Percentiles rank a stretch among this genome's conserved stretches.
Evolutionary conservation across 495 filamentous ascomycete species (phyloP).

Genomic region (Cryomyces minteri): DNA sequence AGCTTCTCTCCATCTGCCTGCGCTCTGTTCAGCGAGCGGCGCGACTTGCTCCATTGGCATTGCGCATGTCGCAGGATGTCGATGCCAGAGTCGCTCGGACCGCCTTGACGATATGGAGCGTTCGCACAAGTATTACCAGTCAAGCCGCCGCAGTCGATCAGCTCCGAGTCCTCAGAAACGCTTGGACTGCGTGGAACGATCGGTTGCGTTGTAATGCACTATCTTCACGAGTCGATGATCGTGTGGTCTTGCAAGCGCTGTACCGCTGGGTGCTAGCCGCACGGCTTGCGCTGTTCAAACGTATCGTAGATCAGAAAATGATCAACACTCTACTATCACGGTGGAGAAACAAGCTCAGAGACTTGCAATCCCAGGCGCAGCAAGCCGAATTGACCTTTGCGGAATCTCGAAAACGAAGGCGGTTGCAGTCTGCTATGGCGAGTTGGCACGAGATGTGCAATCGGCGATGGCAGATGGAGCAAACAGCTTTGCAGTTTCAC

Average conservation of each 20-base stretch:
- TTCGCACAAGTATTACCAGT: slow-evolving; percentile 27
- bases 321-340: slow-evolving; percentile 19
- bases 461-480: neutral
- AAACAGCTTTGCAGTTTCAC: slow-evolving; percentile 32
- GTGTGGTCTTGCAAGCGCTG: slow-evolving; percentile 35
- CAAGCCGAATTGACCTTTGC: slow-evolving; percentile 7
- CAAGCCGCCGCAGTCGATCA: slow-evolving; percentile 37
- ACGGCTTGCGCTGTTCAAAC: slow-evolving; percentile 30
- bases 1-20: slow-evolving; percentile 16
- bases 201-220: slow-evolving; percentile 36
- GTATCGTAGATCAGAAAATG: slow-evolving; percentile 32
- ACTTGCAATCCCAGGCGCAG: slow-evolving; percentile 1
- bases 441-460: neutral
- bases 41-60: slow-evolving; percentile 24
- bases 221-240: slow-evolving; percentile 34
- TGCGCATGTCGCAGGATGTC: slow-evolving; percentile 26
- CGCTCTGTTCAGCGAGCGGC: slow-evolving; percentile 24
- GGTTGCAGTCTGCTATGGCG: slow-evolving; percentile 2
- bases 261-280: slow-evolving; percentile 47
- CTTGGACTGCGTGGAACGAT: slow-evolving; percentile 51
- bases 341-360: slow-evolving; percentile 14
- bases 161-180: slow-evolving; percentile 33
- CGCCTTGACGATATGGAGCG: slow-evolving; percentile 32
- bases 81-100: slow-evolving; percentile 29
- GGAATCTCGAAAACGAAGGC: slow-evolving; percentile 5